Evolutionary conservation across 164 flowering plant species (phyloP), one percentile per base, ranked within the genome.

Genomic region (Warburgia ugandensis): DNA sequence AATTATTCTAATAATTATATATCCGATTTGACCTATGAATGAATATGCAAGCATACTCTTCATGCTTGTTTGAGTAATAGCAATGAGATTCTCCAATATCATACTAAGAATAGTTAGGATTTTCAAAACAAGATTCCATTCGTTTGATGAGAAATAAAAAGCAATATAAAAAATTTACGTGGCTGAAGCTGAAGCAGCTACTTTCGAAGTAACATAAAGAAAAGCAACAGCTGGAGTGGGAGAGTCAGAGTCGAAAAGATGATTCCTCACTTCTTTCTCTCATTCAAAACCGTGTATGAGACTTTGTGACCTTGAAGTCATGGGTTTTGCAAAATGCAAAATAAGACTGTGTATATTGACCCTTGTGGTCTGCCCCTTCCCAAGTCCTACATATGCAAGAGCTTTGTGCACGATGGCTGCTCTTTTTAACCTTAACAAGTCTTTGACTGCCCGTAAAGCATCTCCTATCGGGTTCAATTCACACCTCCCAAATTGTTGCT

Each of bases 141-240:
- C 45, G 20, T 42, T 42, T 42, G 45, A 42, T 42, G 45, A 42
- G 7, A 4, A 42, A 42, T n/a, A n/a, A n/a, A n/a, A n/a, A n/a
- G n/a, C n/a, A n/a, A n/a, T n/a, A n/a, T n/a, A n/a, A n/a, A n/a
- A 6, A 38, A 38, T 31, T 31, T 5, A 31, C 7, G 35, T 31
- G 35, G 35, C 35, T n/a, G 35, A 31, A 31, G 35, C 35, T 31
- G 35, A 31, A 31, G 35, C 11, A 31, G 35, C 11, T 31, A 31
- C n/a, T n/a, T n/a, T n/a, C n/a, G n/a, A n/a, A n/a, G n/a, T n/a
- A n/a, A n/a, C n/a, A n/a, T n/a, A n/a, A 31, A 31, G 35, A 31
- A 31, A 31, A 31, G 11, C 35, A 31, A 31, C 35, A 31, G 11
- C 7, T 31, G 35, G 35, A 31, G 35, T 31, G 35, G 35, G 35